phyloP scores from a whole-genome alignment of 2,329 filamentous ascomycete genomes.

The Domatiomyces globalis region DNA sequence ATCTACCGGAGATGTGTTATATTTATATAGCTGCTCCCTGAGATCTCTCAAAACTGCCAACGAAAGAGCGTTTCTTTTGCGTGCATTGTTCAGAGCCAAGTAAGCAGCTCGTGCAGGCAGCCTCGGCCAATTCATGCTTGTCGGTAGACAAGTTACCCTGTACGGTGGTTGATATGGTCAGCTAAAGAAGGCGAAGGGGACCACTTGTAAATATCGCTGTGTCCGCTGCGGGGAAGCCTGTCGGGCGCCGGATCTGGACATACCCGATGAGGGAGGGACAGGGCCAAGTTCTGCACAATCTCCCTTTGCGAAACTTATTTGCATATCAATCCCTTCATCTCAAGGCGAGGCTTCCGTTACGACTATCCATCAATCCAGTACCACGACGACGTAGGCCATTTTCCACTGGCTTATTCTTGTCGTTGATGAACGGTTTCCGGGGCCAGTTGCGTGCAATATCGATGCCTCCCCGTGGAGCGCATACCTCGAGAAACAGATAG shows the following conservation, averaged over 20 bases:
- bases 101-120: constrained; percentile 13
- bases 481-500: constrained; percentile 75
- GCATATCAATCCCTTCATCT: constrained; percentile 4
- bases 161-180: background rate
- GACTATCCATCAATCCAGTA: constrained; percentile 17
- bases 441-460: constrained; percentile 90
- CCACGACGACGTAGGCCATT: constrained; percentile 14
- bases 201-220: background rate
- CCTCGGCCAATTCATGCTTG: constrained; percentile 12
- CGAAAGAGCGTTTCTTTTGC: constrained; percentile 14
- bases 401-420: constrained; percentile 20
- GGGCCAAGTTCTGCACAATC: no score
- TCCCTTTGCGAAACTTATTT: no score
- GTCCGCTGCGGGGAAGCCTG: background rate
- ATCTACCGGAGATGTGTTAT: constrained; percentile 15
- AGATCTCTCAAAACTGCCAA: constrained; percentile 15
- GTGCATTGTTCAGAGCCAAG: constrained; percentile 12
- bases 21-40: constrained; percentile 12
- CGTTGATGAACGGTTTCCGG: constrained; percentile 43
- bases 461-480: constrained; percentile 69
- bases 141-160: background rate
- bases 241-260: no score
- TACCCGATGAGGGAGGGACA: no score
- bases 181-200: background rate
- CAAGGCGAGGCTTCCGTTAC: constrained; percentile 17